Evolutionary conservation across 306 rosid genomes (phyloP).

Genomic region (Heteromeles arbutifolia): DNA sequence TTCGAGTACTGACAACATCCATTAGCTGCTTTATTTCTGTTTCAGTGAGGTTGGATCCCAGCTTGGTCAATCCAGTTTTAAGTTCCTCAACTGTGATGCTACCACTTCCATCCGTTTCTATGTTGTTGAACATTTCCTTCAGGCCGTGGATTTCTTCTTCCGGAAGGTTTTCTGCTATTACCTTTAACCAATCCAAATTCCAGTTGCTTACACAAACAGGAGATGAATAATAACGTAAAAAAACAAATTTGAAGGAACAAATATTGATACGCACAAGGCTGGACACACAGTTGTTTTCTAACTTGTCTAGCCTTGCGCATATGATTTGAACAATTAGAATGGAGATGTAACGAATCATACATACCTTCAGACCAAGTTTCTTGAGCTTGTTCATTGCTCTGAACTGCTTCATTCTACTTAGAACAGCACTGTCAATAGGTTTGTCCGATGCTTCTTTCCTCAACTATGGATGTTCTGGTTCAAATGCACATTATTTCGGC

Average conservation of each 20-base stretch:
- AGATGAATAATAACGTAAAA: background rate
- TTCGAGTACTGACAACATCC: conserved; percentile 64
- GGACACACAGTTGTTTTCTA: too few relatives aligned
- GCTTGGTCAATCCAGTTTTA: conserved; percentile 62
- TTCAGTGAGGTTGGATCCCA: conserved; percentile 83
- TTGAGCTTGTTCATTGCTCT: conserved; percentile 96
- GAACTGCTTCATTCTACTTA: conserved; percentile 86
- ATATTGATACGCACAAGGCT: too few relatives aligned
- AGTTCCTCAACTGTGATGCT: conserved; percentile 83
- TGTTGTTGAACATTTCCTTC: conserved; percentile 86
- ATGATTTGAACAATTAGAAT: background rate
- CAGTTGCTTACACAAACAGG: background rate
- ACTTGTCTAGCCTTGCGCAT: background rate
- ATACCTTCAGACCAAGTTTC: conserved; percentile 73
- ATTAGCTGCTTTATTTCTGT: conserved; percentile 71
- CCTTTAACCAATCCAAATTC: conserved; percentile 36
- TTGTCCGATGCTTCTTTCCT: conserved; percentile 65
- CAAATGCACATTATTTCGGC: conserved; percentile 1
- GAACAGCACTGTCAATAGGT: conserved; percentile 82
- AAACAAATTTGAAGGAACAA: background rate
- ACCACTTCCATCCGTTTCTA: conserved; percentile 86
- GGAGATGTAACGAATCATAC: background rate
- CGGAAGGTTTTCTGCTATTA: conserved; percentile 79
- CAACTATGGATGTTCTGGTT: conserved; percentile 86
- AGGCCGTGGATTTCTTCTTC: conserved; percentile 83